These are phyloP conservation scores for Posidonia australis DNA, from an alignment of 106 monocot species.

Conservation along the genomic window DNA sequence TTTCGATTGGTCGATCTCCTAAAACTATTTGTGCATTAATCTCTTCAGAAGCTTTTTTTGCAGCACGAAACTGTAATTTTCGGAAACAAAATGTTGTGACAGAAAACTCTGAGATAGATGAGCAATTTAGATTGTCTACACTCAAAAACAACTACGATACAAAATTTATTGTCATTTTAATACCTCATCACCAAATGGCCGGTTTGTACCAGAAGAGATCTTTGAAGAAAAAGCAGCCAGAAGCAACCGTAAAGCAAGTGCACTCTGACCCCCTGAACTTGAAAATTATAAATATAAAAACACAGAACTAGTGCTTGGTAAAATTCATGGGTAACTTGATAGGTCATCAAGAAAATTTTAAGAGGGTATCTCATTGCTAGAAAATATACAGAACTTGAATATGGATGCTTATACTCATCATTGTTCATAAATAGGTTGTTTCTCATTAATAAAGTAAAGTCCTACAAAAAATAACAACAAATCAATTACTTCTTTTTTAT, in stretches of 20 bases:
- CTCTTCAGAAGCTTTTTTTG: conserved; percentile 76
- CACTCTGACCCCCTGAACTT: conserved; percentile 71
- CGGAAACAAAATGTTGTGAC: too few species aligned
- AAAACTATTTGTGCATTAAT: conserved; percentile 82
- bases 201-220: conserved; percentile 48
- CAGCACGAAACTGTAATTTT: conserved; percentile 64
- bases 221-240: conserved; percentile 91
- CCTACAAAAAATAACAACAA: too few species aligned
- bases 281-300: background rate
- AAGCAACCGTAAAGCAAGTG: conserved; percentile 83
- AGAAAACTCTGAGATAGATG: too few species aligned
- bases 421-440: too few species aligned
- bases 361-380: too few species aligned
- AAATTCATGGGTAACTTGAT: too few species aligned
- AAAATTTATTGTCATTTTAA: background rate
- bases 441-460: too few species aligned
- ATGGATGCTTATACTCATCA: too few species aligned
- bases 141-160: background rate
- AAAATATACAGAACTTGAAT: too few species aligned
- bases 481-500: background rate
- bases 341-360: background rate
- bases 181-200: conserved; percentile 86
- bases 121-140: too few species aligned
- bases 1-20: conserved; percentile 97
- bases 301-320: background rate